These are phyloP conservation scores for Rosa lucieae DNA, from an alignment of 306 rosid species.

Conservation along the genomic window DNA sequence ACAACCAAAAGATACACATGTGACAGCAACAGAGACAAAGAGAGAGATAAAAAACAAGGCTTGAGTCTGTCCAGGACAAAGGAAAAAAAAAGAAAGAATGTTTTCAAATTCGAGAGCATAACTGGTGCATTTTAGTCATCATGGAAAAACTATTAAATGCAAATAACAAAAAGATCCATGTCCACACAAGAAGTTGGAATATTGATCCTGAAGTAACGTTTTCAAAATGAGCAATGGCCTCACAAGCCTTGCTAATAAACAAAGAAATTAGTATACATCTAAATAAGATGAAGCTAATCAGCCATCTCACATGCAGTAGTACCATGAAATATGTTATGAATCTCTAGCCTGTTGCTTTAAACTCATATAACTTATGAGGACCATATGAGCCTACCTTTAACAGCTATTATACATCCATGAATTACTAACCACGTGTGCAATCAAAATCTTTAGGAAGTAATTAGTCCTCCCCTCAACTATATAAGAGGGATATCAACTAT, in stretches of 20 bases:
- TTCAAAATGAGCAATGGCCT: background rate
- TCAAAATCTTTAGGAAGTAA: background rate
- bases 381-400: background rate
- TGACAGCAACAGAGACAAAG: background rate
- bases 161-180: background rate
- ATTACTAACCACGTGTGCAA: background rate
- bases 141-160: background rate
- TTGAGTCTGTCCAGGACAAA: background rate
- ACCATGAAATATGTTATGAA: background rate
- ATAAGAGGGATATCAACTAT: background rate
- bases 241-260: background rate
- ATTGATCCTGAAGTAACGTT: background rate
- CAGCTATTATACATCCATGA: background rate
- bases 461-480: background rate
- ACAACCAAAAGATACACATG: slow-evolving; percentile 4
- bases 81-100: background rate
- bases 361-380: background rate
- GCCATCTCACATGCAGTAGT: background rate
- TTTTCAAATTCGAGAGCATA: background rate
- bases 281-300: background rate
- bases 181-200: background rate
- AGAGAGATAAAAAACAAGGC: background rate
- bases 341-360: background rate
- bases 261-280: background rate
- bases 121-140: background rate